Evolutionary conservation across 2,329 filamentous ascomycete genomes (phyloP).

Genomic region (Alternaria metachromatica): DNA sequence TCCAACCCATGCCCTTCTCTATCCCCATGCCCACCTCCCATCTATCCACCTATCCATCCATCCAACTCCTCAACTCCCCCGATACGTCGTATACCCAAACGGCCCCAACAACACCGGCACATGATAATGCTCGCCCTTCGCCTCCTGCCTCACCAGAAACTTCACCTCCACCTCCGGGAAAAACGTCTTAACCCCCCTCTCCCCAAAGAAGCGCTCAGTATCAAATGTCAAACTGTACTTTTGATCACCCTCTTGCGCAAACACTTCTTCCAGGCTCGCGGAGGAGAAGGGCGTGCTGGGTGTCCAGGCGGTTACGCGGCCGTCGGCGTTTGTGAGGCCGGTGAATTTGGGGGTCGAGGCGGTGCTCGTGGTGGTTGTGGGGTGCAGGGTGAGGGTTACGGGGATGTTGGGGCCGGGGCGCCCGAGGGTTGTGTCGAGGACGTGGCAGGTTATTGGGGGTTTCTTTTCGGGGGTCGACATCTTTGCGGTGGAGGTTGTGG

Average conservation of each 20-base stretch:
- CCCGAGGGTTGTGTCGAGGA: constrained; percentile 81
- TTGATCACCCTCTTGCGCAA: constrained; percentile 52
- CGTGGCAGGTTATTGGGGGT: constrained; percentile 80
- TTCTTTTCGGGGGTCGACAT: constrained; percentile 29
- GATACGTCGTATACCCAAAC: constrained; percentile 82
- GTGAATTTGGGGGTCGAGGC: constrained; percentile 57
- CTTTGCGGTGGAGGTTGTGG: background rate
- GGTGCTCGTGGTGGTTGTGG: constrained; percentile 44
- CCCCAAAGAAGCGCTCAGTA: constrained; percentile 73
- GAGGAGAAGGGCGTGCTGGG: constrained; percentile 55
- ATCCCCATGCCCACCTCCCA: background rate
- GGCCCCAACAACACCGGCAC: constrained; percentile 79
- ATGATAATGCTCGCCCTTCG: constrained; percentile 72
- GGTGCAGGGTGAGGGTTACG: constrained; percentile 65
- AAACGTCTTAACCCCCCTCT: constrained; percentile 60
- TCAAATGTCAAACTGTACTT: constrained; percentile 76
- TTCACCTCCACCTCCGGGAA: constrained; percentile 64
- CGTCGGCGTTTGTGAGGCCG: constrained; percentile 76
- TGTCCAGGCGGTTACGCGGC: constrained; percentile 74
- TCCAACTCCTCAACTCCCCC: constrained; percentile 58
- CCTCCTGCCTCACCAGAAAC: constrained; percentile 57
- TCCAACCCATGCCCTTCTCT: background rate
- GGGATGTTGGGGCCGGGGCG: constrained; percentile 70
- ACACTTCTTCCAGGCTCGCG: constrained; percentile 49
- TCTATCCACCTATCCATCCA: background rate